phyloP scores from a whole-genome alignment of 805 yeast genomes.

The Metschnikowia cubensis region DNA sequence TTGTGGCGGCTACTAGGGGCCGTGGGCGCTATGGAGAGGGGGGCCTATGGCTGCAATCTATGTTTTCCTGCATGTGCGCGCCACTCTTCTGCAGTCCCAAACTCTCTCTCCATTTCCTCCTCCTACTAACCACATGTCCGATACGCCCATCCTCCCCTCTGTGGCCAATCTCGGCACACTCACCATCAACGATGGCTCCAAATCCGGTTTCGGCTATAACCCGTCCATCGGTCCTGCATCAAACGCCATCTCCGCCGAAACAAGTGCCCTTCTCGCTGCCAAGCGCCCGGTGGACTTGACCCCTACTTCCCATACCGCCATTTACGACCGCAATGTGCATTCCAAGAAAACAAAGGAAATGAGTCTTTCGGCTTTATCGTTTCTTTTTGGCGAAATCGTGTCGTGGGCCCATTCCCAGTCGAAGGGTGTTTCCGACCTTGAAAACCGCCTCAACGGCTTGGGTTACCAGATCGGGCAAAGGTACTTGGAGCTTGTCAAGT shows the following conservation, averaged over 20 bases:
- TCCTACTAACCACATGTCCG: slow-evolving; percentile 12
- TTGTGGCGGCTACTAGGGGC: not conserved
- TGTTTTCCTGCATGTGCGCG: slow-evolving; percentile 1
- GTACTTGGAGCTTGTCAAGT: slow-evolving; percentile 61
- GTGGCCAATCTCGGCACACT: slow-evolving; percentile 17
- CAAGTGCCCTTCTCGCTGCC: slow-evolving; percentile 33
- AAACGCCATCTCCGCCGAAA: slow-evolving; percentile 34
- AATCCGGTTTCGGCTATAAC: slow-evolving; percentile 40
- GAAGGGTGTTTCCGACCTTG: slow-evolving; percentile 61
- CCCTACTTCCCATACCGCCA: slow-evolving; percentile 37
- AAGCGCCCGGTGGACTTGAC: slow-evolving; percentile 30
- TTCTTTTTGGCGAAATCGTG: slow-evolving; percentile 66
- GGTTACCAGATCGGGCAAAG: slow-evolving; percentile 79
- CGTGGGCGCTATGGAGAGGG: no score
- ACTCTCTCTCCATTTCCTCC: not conserved
- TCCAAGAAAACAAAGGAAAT: slow-evolving; percentile 66
- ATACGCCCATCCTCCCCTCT: slow-evolving; percentile 17
- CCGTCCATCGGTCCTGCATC: slow-evolving; percentile 42
- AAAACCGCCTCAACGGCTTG: slow-evolving; percentile 55
- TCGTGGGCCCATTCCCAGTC: slow-evolving; percentile 59
- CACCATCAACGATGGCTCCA: slow-evolving; percentile 16
- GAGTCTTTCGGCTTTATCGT: slow-evolving; percentile 61
- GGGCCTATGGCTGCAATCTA: not conserved
- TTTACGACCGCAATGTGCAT: slow-evolving; percentile 64
- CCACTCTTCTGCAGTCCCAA: not conserved